A percentile compares a stretch with the other conserved stretches of the same genome.
Evolutionary conservation across 2,329 filamentous ascomycete species (phyloP).

Genomic region (Ophiostoma ips): DNA sequence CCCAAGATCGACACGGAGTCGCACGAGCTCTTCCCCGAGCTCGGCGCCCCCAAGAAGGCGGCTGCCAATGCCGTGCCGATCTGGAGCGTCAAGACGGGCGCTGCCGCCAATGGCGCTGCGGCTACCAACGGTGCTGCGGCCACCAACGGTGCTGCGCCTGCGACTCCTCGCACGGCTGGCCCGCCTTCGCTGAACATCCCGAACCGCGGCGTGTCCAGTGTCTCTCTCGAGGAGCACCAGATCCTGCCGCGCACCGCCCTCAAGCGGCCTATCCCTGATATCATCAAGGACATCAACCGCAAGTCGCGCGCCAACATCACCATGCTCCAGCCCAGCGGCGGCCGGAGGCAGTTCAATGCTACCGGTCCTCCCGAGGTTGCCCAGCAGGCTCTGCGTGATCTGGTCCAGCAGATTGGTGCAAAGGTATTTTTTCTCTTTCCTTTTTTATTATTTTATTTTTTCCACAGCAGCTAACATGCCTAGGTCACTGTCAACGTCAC

Average conservation of each 20-base stretch:
- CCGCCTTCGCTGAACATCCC: conserved; percentile 58
- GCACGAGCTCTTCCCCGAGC: conserved; percentile 84
- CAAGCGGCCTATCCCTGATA: conserved; percentile 72
- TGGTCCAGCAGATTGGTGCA: conserved; percentile 74
- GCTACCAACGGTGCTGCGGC: conserved; percentile 16
- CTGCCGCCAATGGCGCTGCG: conserved; percentile 33
- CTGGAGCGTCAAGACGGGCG: conserved; percentile 24
- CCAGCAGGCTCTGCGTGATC: conserved; percentile 76
- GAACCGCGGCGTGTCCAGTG: conserved; percentile 65
- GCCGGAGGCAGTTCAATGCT: conserved; percentile 68
- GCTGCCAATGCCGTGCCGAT: conserved; percentile 24
- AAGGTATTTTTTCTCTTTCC: too few relatives aligned
- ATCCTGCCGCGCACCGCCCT: conserved; percentile 64
- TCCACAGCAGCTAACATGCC: neutral
- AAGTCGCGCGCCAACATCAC: conserved; percentile 77
- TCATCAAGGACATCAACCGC: conserved; percentile 83
- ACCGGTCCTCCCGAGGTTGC: conserved; percentile 73
- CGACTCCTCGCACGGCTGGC: conserved; percentile 18
- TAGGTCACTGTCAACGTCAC: conserved; percentile 52
- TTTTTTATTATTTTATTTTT: neutral
- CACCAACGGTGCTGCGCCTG: conserved; percentile 35
- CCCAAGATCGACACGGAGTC: conserved; percentile 64
- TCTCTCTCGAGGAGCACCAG: conserved; percentile 60
- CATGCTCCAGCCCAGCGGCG: conserved; percentile 58
- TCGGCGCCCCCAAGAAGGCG: conserved; percentile 59